Percentiles rank a stretch among this genome's conserved stretches.
Evolutionary conservation across 108 stramenopile genomes (phyloP).

Genomic region (Nannochloropsis oceanica): DNA sequence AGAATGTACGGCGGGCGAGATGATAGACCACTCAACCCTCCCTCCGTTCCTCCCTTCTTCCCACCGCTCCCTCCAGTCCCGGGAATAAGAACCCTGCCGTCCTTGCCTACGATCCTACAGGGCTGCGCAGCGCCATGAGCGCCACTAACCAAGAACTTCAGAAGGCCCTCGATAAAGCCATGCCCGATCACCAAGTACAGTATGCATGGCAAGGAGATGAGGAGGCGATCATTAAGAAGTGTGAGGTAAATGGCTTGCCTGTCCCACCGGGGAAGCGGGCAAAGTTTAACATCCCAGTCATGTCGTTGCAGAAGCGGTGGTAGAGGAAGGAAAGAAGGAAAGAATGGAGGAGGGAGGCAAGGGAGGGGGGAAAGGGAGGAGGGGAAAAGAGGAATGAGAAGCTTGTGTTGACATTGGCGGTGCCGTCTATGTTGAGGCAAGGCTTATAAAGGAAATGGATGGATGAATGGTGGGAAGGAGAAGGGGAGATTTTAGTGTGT

Average conservation of each 20-base stretch:
- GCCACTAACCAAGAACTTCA: background rate
- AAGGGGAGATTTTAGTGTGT: too few species aligned
- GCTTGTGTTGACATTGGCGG: too few species aligned
- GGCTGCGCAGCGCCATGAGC: conserved; percentile 20
- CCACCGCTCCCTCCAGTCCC: background rate
- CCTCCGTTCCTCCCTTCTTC: background rate
- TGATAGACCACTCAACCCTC: background rate
- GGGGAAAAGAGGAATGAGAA: background rate
- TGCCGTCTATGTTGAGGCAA: too few species aligned
- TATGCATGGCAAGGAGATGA: conserved; percentile 3
- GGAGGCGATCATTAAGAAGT: conserved; percentile 4
- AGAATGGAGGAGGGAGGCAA: background rate
- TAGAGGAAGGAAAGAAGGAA: background rate
- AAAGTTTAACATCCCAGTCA: background rate
- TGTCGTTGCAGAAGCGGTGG: background rate
- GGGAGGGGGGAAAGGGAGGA: background rate
- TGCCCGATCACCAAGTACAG: conserved; percentile 18
- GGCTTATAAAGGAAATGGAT: too few species aligned
- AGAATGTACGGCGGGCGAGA: background rate
- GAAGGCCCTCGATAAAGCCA: background rate
- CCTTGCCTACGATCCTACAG: conserved; percentile 25
- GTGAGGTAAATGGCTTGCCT: conserved; percentile 17
- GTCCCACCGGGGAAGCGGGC: conserved; percentile 1
- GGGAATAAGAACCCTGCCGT: conserved; percentile 28
- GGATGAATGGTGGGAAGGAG: too few species aligned